A percentile compares a stretch with the other conserved stretches of the same genome.
These are phyloP conservation scores for Xylaria telfairii DNA, from an alignment of 495 filamentous ascomycete species.

Conservation along the genomic window DNA sequence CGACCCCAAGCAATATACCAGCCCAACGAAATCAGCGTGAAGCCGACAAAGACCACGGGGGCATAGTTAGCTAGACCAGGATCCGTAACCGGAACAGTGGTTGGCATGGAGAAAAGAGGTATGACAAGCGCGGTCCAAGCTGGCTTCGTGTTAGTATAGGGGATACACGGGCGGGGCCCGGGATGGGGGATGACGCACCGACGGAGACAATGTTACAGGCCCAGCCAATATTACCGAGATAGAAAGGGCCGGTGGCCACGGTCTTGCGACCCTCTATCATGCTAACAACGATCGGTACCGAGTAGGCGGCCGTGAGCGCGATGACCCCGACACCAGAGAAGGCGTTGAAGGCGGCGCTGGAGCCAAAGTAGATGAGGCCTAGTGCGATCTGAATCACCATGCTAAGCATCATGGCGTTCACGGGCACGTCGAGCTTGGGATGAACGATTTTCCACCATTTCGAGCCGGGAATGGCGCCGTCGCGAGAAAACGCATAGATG, in stretches of 20 bases:
- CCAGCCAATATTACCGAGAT: conserved; percentile 60
- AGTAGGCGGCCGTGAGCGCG: conserved; percentile 63
- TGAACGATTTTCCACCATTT: conserved; percentile 57
- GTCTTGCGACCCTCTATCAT: conserved; percentile 57
- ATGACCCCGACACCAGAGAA: conserved; percentile 71
- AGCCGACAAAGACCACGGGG: conserved; percentile 67
- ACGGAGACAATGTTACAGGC: conserved; percentile 62
- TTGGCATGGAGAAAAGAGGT: conserved; percentile 71
- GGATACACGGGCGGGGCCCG: conserved; percentile 21
- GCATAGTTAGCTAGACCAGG: conserved; percentile 71
- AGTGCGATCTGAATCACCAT: conserved; percentile 53
- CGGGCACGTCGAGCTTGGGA: conserved; percentile 52
- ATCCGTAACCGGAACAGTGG: conserved; percentile 62
- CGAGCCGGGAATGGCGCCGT: conserved; percentile 63
- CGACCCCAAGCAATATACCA: conserved; percentile 63
- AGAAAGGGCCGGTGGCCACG: conserved; percentile 61
- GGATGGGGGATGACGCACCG: conserved; percentile 45
- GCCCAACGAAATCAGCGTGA: conserved; percentile 54
- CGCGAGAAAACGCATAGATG: conserved; percentile 67
- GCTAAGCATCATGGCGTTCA: conserved; percentile 60
- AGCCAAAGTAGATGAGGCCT: conserved; percentile 61
- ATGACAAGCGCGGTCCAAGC: conserved; percentile 68
- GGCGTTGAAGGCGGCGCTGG: conserved; percentile 59
- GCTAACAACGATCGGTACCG: conserved; percentile 62
- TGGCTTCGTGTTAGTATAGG: conserved; percentile 35